phyloP scores from a whole-genome alignment of 257 asterid genomes.

The Nicotiana obtusifolia region DNA sequence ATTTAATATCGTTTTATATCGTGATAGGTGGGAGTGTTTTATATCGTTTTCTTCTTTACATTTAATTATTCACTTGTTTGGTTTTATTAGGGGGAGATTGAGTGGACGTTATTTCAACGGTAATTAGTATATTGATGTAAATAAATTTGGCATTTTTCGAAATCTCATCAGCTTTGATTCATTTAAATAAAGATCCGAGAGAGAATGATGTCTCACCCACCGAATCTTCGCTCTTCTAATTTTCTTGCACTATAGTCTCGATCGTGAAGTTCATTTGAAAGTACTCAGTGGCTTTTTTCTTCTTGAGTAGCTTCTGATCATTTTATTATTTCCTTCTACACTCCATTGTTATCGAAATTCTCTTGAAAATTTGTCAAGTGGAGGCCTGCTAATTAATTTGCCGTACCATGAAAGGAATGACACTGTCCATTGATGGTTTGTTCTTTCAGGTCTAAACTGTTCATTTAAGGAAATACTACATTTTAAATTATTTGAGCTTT shows the following conservation, averaged over 20 bases:
- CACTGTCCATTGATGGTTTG: no score
- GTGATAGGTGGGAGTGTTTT: neutral
- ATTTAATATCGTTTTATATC: neutral
- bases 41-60: neutral
- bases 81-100: neutral
- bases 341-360: no score
- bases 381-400: no score
- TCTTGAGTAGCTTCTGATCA: no score
- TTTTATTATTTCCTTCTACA: no score
- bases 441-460: no score
- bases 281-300: no score
- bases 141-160: constrained; percentile 19
- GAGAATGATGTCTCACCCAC: constrained; percentile 42
- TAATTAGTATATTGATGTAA: constrained; percentile 7
- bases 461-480: no score
- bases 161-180: neutral
- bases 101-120: constrained; percentile 14
- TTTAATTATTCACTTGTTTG: neutral
- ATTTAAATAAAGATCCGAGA: constrained; percentile 15
- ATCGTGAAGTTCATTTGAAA: no score
- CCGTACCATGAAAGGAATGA: no score
- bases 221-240: constrained; percentile 26
- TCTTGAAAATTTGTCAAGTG: no score
- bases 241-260: neutral
- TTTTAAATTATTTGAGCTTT: no score